Evolutionary conservation across 345 rosid genomes (phyloP), one percentile per base, ranked within the genome.

Genomic region (Lenwebbia sp.): DNA sequence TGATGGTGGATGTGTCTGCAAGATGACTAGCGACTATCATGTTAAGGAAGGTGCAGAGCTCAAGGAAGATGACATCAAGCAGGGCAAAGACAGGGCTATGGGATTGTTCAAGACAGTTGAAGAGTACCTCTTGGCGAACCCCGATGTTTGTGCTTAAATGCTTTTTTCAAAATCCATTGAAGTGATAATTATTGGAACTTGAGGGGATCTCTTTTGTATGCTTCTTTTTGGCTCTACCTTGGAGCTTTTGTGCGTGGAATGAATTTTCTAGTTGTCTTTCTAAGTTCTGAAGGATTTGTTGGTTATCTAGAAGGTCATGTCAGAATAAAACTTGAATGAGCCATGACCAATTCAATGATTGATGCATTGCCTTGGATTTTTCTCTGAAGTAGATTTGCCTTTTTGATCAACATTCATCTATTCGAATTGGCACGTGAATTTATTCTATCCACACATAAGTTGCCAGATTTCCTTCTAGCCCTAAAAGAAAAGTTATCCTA

Each of bases 61-160:
- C 55, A 84, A 89, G 49, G 86, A 57, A n/a, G 89, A 86, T 28
- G 88, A 86, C 33, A 88, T 89, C 49, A 70, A 70, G 58, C 53
- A 70, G 13, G 85, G 88, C 17, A 83, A 86, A 37, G 75, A 74
- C 30, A 86, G 75, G 70, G 83, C 88, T 54, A 57, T 85, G 62
- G 91, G 89, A 17, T 50, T 89, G 47, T 86, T 30, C 83, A 88
- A 86, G 84, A 87, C 85, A 12, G 52, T 89, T 25, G 91, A 88
- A 40, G 89, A 86, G 5, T 89, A 88, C 86, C 86, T 89, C 41
- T 19, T 84, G 50, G 89, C 89, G 10, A 88, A 89, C 41, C 87
- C 88, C 7, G 87, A 85, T 12, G 86, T 58, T 37, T 89, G 84
- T 37, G 57, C 49, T 15, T 84, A 17, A 87, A 14, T 13, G 37